Evolutionary conservation across 164 flowering plant genomes (phyloP).

Genomic region (Platanus orientalis): DNA sequence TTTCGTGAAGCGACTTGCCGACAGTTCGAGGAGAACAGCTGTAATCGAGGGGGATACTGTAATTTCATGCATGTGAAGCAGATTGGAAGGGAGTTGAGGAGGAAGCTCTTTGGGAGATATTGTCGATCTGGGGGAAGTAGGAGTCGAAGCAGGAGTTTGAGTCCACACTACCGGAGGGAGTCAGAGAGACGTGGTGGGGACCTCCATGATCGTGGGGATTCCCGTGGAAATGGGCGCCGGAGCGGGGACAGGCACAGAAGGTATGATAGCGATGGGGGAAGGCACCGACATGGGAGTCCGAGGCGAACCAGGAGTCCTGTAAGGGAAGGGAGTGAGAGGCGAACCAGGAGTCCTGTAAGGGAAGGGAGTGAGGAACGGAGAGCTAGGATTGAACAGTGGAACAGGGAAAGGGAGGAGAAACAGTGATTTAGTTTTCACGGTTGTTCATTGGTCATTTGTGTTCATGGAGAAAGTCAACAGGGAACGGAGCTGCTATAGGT

Average conservation of each 20-base stretch:
- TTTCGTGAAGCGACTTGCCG: conserved; percentile 51
- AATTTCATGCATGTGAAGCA: conserved; percentile 49
- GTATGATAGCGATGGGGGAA: conserved; percentile 15
- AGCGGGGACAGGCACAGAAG: conserved; percentile 18
- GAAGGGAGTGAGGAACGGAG: conserved; percentile 53
- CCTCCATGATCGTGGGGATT: conserved; percentile 13
- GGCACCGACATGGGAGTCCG: conserved; percentile 10
- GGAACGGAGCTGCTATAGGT: neutral
- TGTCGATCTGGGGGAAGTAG: conserved; percentile 19
- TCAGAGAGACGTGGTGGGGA: conserved; percentile 22
- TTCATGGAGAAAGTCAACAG: neutral
- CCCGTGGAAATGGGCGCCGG: conserved; percentile 17
- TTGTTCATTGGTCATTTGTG: neutral
- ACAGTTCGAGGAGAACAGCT: conserved; percentile 49
- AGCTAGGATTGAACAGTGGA: conserved; percentile 46
- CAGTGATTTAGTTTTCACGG: conserved; percentile 1
- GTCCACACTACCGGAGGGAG: conserved; percentile 26
- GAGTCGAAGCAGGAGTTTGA: conserved; percentile 17
- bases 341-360: conserved; percentile 41
- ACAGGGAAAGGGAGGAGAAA: conserved; percentile 44
- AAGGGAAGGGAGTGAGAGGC: conserved; percentile 53
- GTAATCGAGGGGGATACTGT: conserved; percentile 20
- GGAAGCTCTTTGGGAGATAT: conserved; percentile 37
- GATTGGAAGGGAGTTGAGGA: conserved; percentile 42
- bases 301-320: conserved; percentile 35